A percentile compares a stretch with the other conserved stretches of the same genome.
These are phyloP conservation scores for Podospora tetraspora DNA, from an alignment of 495 filamentous ascomycete species.

Conservation along the genomic window DNA sequence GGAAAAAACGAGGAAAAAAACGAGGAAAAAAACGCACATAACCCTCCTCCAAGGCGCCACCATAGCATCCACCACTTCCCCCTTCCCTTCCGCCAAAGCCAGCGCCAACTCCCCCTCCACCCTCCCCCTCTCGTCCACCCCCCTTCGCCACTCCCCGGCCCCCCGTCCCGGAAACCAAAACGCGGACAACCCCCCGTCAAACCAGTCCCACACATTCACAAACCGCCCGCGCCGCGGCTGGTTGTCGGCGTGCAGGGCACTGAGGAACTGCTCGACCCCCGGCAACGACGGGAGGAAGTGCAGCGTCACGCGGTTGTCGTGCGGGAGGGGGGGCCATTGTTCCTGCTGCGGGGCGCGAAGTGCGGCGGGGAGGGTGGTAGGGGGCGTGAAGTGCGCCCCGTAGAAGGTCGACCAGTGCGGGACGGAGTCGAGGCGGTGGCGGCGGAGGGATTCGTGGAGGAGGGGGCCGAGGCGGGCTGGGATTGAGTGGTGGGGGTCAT, in stretches of 20 bases:
- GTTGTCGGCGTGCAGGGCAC: background rate
- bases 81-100: background rate
- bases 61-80: background rate
- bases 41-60: slow-evolving; percentile 11
- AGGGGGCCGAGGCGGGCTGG: background rate
- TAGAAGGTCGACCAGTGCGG: slow-evolving; percentile 5
- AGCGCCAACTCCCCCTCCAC: background rate
- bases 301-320: slow-evolving; percentile 9
- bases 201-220: slow-evolving; percentile 10
- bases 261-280: background rate
- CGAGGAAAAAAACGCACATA: slow-evolving; percentile 2
- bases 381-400: slow-evolving; percentile 3
- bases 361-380: background rate
- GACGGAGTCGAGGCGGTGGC: background rate
- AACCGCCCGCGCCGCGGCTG: background rate
- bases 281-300: background rate
- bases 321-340: background rate
- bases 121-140: background rate
- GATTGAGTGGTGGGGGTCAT: background rate
- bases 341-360: background rate
- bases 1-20: no score
- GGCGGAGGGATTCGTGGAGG: background rate
- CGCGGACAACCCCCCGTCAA: slow-evolving; percentile 1
- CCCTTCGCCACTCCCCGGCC: background rate
- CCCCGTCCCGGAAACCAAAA: slow-evolving; percentile 1